Evolutionary conservation across 257 asterid genomes (phyloP).

Genomic region (Petunia secreta): DNA sequence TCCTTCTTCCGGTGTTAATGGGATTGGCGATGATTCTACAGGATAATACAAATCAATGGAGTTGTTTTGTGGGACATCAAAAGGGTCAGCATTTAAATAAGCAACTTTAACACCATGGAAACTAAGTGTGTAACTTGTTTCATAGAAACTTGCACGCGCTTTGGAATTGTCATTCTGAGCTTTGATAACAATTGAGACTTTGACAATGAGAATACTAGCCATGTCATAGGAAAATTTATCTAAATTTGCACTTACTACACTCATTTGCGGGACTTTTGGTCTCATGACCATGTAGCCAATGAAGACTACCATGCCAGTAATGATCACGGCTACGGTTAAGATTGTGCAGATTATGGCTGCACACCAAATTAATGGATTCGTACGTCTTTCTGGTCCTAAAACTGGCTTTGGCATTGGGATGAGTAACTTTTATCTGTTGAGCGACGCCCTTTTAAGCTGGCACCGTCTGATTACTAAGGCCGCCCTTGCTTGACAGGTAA

Average conservation of each 20-base stretch:
- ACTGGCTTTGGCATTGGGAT: constrained; percentile 60
- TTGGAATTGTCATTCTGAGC: constrained; percentile 63
- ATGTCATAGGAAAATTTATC: constrained; percentile 64
- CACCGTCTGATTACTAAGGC: background rate
- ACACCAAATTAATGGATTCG: constrained; percentile 75
- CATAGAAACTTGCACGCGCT: constrained; percentile 58
- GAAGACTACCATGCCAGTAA: constrained; percentile 63
- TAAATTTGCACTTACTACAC: constrained; percentile 55
- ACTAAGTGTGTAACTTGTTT: constrained; percentile 46
- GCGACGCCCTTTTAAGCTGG: background rate
- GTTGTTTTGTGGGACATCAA: constrained; percentile 47
- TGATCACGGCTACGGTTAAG: constrained; percentile 59
- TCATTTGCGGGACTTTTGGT: constrained; percentile 69
- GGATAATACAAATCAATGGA: constrained; percentile 50
- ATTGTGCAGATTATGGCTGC: constrained; percentile 65
- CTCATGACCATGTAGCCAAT: constrained; percentile 59
- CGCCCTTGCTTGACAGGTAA: background rate
- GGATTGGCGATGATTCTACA: constrained; percentile 58
- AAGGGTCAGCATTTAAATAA: constrained; percentile 41
- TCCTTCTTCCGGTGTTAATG: constrained; percentile 53
- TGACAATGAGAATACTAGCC: constrained; percentile 50
- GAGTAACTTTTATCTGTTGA: background rate
- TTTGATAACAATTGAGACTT: constrained; percentile 46
- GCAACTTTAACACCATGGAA: constrained; percentile 55
- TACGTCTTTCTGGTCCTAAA: constrained; percentile 44